phyloP scores from a whole-genome alignment of 108 stramenopile genomes.

The Ochromonas danica region DNA sequence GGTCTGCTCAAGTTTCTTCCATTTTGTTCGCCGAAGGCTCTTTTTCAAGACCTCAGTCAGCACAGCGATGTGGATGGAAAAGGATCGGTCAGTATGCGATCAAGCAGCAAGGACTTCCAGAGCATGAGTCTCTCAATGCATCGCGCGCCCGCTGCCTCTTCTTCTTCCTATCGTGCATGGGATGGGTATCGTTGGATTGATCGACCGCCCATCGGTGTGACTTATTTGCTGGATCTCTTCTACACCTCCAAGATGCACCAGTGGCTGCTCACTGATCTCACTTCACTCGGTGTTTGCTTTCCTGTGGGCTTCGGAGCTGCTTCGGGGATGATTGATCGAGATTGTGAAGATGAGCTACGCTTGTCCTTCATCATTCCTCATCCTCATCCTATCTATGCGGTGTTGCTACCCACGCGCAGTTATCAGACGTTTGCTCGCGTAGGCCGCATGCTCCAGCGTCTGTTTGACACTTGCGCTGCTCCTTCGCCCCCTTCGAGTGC shows the following conservation, averaged over 20 bases:
- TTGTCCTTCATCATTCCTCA: not conserved
- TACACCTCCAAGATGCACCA: conserved; percentile 25
- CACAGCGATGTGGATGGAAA: no score
- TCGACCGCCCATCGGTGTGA: not conserved
- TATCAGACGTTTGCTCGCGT: conserved; percentile 11
- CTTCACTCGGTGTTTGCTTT: conserved; percentile 1
- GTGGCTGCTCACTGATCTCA: not conserved
- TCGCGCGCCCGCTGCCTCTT: no score
- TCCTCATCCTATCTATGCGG: not conserved
- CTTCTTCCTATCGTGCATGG: no score
- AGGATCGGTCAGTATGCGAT: no score
- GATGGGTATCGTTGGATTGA: not conserved
- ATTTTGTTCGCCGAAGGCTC: not conserved
- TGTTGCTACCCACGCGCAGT: conserved; percentile 4
- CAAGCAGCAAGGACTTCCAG: no score
- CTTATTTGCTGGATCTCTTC: conserved; percentile 23
- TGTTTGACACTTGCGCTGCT: conserved; percentile 8
- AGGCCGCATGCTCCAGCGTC: not conserved
- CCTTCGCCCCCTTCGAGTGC: not conserved
- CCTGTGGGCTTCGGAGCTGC: not conserved
- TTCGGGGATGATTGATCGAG: not conserved
- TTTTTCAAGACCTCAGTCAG: no score
- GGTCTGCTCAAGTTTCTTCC: not conserved
- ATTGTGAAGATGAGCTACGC: not conserved
- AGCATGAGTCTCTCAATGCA: no score